These are phyloP conservation scores for Paraglomus occultum DNA, from an alignment of 192 early-diverging fungal species.

Conservation along the genomic window DNA sequence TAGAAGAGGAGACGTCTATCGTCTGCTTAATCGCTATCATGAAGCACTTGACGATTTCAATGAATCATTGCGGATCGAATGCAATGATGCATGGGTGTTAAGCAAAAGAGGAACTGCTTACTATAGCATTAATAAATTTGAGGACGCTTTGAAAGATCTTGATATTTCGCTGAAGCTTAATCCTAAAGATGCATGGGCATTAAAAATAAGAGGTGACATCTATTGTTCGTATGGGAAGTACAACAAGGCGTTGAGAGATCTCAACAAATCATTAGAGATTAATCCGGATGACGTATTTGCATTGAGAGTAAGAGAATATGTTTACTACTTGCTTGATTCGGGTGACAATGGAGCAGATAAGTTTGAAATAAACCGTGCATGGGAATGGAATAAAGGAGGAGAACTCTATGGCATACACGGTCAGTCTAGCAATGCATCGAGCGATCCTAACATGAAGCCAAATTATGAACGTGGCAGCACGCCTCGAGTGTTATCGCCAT, in stretches of 20 bases:
- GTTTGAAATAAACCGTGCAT: neutral
- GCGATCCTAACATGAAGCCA: no score
- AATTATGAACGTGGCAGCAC: no score
- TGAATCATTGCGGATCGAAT: neutral
- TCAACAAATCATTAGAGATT: neutral
- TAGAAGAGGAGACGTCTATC: conserved; percentile 3
- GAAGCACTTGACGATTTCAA: conserved; percentile 24
- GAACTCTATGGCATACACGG: neutral
- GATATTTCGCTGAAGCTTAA: neutral
- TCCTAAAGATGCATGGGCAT: neutral
- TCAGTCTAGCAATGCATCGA: neutral
- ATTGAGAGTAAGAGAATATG: neutral
- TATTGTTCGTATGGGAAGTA: neutral
- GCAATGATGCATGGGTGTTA: conserved; percentile 1
- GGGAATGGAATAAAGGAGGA: conserved; percentile 7
- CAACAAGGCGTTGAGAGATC: neutral
- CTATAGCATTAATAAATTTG: neutral
- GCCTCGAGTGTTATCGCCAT: no score
- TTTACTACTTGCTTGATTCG: neutral
- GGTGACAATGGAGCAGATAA: conserved; percentile 1
- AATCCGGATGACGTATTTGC: neutral
- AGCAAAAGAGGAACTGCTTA: neutral
- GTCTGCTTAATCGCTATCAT: neutral
- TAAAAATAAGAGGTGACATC: neutral
- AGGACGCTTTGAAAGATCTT: neutral